phyloP scores from a whole-genome alignment of 139 green algal genomes.

The Chlamydomonas incerta region DNA sequence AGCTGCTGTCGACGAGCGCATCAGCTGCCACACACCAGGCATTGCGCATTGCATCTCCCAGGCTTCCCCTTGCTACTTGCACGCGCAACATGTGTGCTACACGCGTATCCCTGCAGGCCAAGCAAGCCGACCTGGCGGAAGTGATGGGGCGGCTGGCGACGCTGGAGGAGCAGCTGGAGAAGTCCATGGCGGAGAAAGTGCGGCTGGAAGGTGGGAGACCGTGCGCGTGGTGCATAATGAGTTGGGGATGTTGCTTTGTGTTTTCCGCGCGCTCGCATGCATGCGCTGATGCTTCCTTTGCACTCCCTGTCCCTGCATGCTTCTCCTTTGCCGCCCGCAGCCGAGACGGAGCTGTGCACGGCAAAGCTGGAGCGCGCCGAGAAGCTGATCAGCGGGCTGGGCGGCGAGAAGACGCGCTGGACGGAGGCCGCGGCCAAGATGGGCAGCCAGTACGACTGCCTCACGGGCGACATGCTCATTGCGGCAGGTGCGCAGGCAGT shows the following conservation, averaged over 20 bases:
- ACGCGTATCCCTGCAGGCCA: constrained; percentile 55
- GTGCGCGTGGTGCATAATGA: too few species aligned
- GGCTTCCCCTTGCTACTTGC: too few species aligned
- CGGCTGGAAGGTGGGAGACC: constrained; percentile 68
- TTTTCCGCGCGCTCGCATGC: too few species aligned
- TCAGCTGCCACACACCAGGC: too few species aligned
- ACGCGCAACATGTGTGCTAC: too few species aligned
- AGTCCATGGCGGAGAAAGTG: constrained; percentile 64
- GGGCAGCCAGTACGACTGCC: constrained; percentile 65
- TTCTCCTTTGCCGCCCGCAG: background rate
- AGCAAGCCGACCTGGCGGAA: constrained; percentile 79
- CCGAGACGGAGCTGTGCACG: constrained; percentile 80
- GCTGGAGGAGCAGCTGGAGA: constrained; percentile 75
- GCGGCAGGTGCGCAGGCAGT: constrained; percentile 49
- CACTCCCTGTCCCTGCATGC: too few species aligned
- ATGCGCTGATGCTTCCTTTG: too few species aligned
- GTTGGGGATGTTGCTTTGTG: too few species aligned
- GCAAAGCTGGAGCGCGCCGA: constrained; percentile 80
- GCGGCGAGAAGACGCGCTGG: constrained; percentile 82
- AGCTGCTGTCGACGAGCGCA: too few species aligned
- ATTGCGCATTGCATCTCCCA: too few species aligned
- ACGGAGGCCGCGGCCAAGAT: constrained; percentile 70
- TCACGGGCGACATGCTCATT: constrained; percentile 88
- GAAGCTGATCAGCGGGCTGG: constrained; percentile 84
- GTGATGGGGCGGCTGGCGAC: constrained; percentile 80